phyloP scores from a whole-genome alignment of 768 basidiomycete species.

The Russula virescens region DNA sequence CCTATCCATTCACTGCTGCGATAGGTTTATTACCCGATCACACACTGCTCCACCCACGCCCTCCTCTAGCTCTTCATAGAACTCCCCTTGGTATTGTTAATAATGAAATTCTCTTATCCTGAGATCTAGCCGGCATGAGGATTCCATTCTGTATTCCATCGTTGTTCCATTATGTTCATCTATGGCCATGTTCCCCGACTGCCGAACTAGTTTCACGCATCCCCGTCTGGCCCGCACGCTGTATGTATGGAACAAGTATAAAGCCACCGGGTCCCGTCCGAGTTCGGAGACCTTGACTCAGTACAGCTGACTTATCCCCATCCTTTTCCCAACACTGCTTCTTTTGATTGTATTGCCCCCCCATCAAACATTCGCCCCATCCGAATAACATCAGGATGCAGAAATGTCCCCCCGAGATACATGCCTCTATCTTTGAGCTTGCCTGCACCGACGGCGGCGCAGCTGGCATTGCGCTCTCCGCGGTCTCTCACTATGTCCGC shows the following conservation, averaged over 20 bases:
- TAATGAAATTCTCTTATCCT: neutral
- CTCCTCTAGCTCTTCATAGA: neutral
- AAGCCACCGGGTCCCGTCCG: neutral
- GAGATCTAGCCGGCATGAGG: conserved; percentile 3
- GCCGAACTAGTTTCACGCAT: conserved; percentile 1
- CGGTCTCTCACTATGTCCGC: conserved; percentile 38
- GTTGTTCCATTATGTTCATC: neutral
- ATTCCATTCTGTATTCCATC: conserved; percentile 7
- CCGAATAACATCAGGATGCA: conserved; percentile 16
- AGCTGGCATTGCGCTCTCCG: conserved; percentile 35
- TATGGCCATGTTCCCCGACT: neutral
- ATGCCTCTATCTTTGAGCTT: conserved; percentile 40
- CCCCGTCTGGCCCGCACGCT: neutral
- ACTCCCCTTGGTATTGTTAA: neutral
- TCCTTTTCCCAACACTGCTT: neutral
- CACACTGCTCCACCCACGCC: neutral
- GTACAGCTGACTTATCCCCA: neutral
- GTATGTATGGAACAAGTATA: neutral
- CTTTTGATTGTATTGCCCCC: neutral
- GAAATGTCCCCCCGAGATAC: conserved; percentile 40
- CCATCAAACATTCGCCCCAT: neutral
- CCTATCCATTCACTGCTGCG: neutral
- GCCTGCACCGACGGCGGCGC: conserved; percentile 39
- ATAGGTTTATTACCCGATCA: neutral
- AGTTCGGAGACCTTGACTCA: neutral